Percentiles rank a stretch among this genome's conserved stretches.
Evolutionary conservation across 306 rosid species (phyloP).

Genomic region (Quercus wislizeni): DNA sequence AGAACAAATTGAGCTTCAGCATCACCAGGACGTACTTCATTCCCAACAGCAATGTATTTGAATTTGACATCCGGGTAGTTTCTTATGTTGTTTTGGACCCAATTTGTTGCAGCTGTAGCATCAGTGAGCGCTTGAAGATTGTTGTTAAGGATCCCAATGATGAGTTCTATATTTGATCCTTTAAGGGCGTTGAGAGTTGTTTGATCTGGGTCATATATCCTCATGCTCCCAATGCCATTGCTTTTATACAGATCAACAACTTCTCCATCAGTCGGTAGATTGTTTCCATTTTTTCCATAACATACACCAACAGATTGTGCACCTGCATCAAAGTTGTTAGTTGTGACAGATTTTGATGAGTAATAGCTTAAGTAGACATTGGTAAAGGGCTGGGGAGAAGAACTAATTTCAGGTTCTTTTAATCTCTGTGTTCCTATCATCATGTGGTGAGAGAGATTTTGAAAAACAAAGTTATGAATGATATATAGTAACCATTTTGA

Average conservation of each 20-base stretch:
- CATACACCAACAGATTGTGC: no score
- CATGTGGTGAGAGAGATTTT: no score
- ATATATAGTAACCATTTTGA: neutral
- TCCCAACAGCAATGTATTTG: constrained; percentile 46
- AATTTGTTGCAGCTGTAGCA: constrained; percentile 22
- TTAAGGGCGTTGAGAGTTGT: constrained; percentile 37
- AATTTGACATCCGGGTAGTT: constrained; percentile 36
- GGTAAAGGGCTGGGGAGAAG: neutral
- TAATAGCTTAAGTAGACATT: neutral
- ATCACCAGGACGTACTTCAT: constrained; percentile 32
- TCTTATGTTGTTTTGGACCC: constrained; percentile 35
- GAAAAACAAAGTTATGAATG: no score
- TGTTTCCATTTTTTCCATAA: no score
- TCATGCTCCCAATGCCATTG: no score
- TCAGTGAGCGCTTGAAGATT: constrained; percentile 26
- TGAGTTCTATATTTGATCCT: constrained; percentile 51
- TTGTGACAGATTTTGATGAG: neutral
- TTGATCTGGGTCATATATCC: constrained; percentile 26
- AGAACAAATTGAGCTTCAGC: constrained; percentile 18
- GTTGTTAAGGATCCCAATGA: constrained; percentile 26
- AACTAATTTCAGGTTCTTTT: no score
- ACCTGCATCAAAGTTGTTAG: neutral
- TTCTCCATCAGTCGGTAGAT: no score
- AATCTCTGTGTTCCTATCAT: neutral
- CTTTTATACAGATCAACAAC: no score